Conservation (phyloP, 2,329 filamentous ascomycete genomes). For the Rutstroemia sydowiana region DNA sequence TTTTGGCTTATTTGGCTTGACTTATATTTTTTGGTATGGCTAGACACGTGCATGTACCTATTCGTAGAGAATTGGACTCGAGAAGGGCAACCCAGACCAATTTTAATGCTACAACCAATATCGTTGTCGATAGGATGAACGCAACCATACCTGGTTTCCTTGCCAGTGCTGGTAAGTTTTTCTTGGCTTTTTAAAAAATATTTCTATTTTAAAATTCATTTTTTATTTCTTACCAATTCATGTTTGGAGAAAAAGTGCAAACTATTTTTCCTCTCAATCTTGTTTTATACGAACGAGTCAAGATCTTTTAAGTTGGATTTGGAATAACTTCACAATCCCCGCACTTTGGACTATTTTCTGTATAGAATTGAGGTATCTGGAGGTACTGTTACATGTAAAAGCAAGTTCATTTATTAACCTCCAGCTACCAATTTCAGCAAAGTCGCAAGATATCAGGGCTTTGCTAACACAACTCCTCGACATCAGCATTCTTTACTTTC, state of each 20-base stretch:
- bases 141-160: slow-evolving; percentile 50
- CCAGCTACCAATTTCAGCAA: neutral
- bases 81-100: neutral
- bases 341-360: neutral
- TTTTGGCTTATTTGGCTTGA: too few relatives aligned
- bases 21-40: neutral
- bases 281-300: neutral
- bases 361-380: neutral
- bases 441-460: neutral
- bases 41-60: slow-evolving; percentile 6
- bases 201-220: neutral
- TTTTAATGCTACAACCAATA: slow-evolving; percentile 1
- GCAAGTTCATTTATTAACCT: neutral
- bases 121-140: slow-evolving; percentile 46
- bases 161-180: slow-evolving; percentile 51
- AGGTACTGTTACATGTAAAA: neutral
- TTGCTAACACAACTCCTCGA: slow-evolving; percentile 3
- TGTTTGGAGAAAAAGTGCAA: neutral
- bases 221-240: neutral
- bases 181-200: neutral
- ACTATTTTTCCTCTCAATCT: neutral
- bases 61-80: slow-evolving; percentile 3
- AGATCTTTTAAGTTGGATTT: neutral
- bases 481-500: slow-evolving; percentile 72
- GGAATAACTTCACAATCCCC: neutral